A percentile compares a stretch with the other conserved stretches of the same genome.
These are phyloP conservation scores for Rhizopogon vinicolor DNA, from an alignment of 768 basidiomycete genomes.

Conservation along the genomic window DNA sequence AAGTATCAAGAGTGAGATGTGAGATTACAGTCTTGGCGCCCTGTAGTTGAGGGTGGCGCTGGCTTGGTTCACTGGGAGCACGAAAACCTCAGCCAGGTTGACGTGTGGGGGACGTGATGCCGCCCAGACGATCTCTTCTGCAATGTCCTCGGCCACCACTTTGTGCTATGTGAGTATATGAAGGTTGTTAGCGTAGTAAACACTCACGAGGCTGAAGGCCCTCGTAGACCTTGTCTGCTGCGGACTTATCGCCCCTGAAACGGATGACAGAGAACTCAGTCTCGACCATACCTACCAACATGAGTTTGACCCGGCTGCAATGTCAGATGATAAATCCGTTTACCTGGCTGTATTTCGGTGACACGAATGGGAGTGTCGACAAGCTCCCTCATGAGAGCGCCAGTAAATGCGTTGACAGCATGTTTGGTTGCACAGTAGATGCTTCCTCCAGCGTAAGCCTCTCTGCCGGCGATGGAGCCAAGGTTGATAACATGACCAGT, in stretches of 20 bases:
- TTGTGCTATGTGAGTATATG: conserved; percentile 6
- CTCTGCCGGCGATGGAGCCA: conserved; percentile 86
- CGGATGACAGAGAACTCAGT: conserved; percentile 92
- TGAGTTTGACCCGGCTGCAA: neutral
- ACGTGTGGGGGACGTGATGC: conserved; percentile 90
- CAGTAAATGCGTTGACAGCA: conserved; percentile 84
- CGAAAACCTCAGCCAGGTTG: conserved; percentile 78
- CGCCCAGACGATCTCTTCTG: conserved; percentile 97
- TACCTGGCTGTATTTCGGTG: conserved; percentile 91
- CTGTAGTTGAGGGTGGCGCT: conserved; percentile 60
- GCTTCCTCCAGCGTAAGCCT: conserved; percentile 85
- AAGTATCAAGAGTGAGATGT: neutral
- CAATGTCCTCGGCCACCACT: conserved; percentile 86
- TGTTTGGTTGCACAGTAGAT: conserved; percentile 93
- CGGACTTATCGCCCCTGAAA: conserved; percentile 76
- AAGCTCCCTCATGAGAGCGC: conserved; percentile 76
- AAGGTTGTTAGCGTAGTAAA: neutral
- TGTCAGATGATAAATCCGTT: conserved; percentile 11
- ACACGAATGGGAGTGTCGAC: conserved; percentile 93
- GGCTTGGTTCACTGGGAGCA: conserved; percentile 81
- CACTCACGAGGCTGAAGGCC: conserved; percentile 80
- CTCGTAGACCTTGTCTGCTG: conserved; percentile 88
- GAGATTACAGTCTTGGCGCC: conserved; percentile 26
- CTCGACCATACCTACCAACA: conserved; percentile 67
- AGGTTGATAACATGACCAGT: conserved; percentile 91